Evolutionary conservation across 2,329 filamentous ascomycete genomes (phyloP).

Genomic region (Whalleya microplaca): DNA sequence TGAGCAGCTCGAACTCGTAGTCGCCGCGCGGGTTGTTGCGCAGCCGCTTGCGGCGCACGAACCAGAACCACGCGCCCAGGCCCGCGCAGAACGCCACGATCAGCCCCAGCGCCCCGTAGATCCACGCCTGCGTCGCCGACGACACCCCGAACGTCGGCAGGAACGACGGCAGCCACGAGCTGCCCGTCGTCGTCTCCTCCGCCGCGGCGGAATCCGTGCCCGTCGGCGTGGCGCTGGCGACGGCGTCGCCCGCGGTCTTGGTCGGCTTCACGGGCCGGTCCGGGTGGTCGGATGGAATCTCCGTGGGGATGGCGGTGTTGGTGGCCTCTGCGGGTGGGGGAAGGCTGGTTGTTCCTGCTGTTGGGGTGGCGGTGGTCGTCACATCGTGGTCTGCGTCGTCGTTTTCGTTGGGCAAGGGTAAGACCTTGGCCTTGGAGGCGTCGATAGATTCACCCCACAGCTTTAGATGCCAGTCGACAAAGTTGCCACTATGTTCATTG

Average conservation of each 20-base stretch:
- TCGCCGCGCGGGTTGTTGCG: conserved; percentile 76
- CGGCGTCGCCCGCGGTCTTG: conserved; percentile 36
- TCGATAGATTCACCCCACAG: conserved; percentile 92
- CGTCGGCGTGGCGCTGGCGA: conserved; percentile 30
- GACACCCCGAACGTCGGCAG: conserved; percentile 90
- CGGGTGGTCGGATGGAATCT: conserved; percentile 64
- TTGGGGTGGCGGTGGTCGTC: conserved; percentile 63
- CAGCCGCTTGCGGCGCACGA: conserved; percentile 76
- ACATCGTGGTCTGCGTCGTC: conserved; percentile 83
- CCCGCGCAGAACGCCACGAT: conserved; percentile 83
- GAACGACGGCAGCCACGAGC: conserved; percentile 79
- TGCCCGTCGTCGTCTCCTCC: conserved; percentile 44
- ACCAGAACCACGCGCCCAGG: conserved; percentile 79
- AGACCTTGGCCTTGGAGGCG: conserved; percentile 68
- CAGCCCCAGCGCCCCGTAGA: conserved; percentile 82
- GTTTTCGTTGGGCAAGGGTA: conserved; percentile 80
- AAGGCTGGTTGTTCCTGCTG: conserved; percentile 66
- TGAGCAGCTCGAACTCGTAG: conserved; percentile 93
- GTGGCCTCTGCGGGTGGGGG: conserved; percentile 48
- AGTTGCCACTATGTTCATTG: conserved; percentile 77
- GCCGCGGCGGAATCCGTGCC: conserved; percentile 38
- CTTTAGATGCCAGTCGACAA: conserved; percentile 91
- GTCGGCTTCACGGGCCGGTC: conserved; percentile 61
- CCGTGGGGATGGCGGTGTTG: conserved; percentile 45
- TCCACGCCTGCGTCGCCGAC: conserved; percentile 88